Evolutionary conservation across 2,329 filamentous ascomycete genomes (phyloP), one percentile per base, ranked within the genome.

Genomic region (Akanthomyces lecanii): DNA sequence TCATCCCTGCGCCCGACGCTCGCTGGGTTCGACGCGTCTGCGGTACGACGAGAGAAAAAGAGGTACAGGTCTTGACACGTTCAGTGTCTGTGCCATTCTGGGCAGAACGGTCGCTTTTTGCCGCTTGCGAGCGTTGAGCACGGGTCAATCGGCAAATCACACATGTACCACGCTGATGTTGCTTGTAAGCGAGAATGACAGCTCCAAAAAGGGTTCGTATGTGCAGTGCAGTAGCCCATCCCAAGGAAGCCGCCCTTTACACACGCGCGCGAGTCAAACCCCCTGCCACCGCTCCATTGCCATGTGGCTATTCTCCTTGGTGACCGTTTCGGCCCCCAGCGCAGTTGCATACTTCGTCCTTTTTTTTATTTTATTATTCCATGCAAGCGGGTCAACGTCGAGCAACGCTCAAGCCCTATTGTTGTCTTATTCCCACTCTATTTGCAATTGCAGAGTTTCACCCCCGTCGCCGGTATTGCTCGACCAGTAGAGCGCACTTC

Each of bases 241-340:
- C 45, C 33, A 40, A 54, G 11, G 38, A 25, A 28, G 28, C 28
- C 30, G n/a, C 28, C 28, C 6, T 30, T 30, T 30, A 11, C 14
- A 28, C 12, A 14, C 30, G 28, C 6, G 8, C 55, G 5, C 55
- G 55, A 58, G 55, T 58, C 55, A 58, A 16, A 4, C 21, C 45
- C 55, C 55, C 21, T 58, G 44, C 14, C 44, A 45, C 25, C 25
- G 21, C 16, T 56, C 53, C 25, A 58, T 58, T 58, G 55, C 55
- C 55, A 58, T 58, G 55, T 58, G 55, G 44, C 50, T 36, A 11
- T 52, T 52, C 4, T 12, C 30, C 21, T 25, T 48, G 23, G 30
- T 33, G 28, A 36, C 42, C 10, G 54, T 40, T 58, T 58, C 14
- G 30, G 30, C 44, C 30, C 44, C 44, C 55, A 11, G 36, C 21